Evolutionary conservation across 345 rosid genomes (phyloP).

Genomic region (Salix brachista): DNA sequence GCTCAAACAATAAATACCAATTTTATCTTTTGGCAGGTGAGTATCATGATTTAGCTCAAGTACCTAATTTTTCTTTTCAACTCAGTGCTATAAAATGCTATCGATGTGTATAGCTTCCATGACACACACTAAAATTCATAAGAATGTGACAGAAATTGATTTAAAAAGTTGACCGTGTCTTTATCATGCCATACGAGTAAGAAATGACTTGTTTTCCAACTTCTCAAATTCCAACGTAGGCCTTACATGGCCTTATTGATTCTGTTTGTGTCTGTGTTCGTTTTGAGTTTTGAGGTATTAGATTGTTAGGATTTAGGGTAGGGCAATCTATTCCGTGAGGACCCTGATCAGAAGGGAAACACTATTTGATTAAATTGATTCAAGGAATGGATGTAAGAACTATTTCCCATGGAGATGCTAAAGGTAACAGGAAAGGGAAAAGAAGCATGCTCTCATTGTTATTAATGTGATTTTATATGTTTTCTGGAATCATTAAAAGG

Average conservation of each 20-base stretch:
- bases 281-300: neutral
- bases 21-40: conserved; percentile 98
- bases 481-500: neutral
- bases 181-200: neutral
- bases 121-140: neutral
- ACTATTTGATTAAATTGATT: neutral
- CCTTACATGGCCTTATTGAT: neutral
- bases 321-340: neutral
- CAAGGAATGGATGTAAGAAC: neutral
- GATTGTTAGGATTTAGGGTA: neutral
- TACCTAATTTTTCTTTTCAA: neutral
- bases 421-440: neutral
- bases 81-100: neutral
- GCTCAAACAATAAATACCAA: conserved; percentile 78
- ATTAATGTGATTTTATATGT: neutral
- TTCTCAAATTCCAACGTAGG: neutral
- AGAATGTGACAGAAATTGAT: neutral
- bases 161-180: neutral
- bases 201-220: neutral
- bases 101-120: neutral
- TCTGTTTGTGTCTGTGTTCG: neutral
- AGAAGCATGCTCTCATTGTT: neutral
- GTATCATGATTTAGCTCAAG: conserved; percentile 9
- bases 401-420: no score
- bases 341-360: neutral